Evolutionary conservation across 2,329 filamentous ascomycete genomes (phyloP), one percentile per base, ranked within the genome.

Genomic region (Gremmenia infestans): DNA sequence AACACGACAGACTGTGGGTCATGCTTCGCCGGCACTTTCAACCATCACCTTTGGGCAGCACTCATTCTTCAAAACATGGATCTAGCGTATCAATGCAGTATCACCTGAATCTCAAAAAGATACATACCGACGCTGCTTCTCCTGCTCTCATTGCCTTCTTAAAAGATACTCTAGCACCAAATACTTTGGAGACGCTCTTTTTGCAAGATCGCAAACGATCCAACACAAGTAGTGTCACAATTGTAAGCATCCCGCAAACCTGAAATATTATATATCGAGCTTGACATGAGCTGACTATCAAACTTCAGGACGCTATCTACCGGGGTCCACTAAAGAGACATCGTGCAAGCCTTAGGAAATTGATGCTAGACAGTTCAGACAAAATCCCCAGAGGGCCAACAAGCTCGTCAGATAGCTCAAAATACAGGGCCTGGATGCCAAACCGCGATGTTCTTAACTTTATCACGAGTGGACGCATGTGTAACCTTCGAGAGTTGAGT

Each of bases 171-270:
- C 76, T 94, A 39, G 86, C 85, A 19, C 89, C 89, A 1, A 89
- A 94, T 69, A 87, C 83, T 28, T 75, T 94, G n/a, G 87, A 94
- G 70, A 85, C 85, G 8, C 76, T 94, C 9, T 91, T 91, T 68
- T 72, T 94, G 49, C 88, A 92, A 70, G 87, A 92, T 57, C 73
- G 74, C 67, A 80, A 63, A 70, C 78, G 56, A 68, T 71, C 62
- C 35, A 59, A 22, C 76, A 80, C 70, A 70, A 80, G 82, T 1
- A 73, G 73, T 7, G 85, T 92, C 1, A 78, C 81, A 3, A 80
- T 92, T 53, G 67, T 69, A 64, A 64, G 66, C 49, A 37, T 32
- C 35, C 25, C 28, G 28, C 9, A 32, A 8, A 11, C 9, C 8
- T 32, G 28, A 4, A 32, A 32, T 32, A 22, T 12, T 39, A 9